phyloP scores from a whole-genome alignment of 1,284 basidiomycete genomes.

The Cryptococcus sp. region DNA sequence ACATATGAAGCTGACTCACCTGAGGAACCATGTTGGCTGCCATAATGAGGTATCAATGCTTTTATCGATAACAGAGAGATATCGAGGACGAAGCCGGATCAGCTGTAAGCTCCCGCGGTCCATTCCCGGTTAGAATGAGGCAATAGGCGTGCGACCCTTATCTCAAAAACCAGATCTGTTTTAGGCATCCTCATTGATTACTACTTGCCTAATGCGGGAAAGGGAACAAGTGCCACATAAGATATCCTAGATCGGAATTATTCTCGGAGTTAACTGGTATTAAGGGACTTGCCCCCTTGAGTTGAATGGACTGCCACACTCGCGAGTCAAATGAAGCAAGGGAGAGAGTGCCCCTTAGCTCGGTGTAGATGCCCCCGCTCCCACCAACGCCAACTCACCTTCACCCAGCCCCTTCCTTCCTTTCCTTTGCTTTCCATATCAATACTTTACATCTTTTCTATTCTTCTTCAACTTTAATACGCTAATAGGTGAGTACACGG shows the following conservation, averaged over 20 bases:
- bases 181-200: no score
- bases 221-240: not conserved
- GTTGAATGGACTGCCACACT: not conserved
- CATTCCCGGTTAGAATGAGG: no score
- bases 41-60: conserved; percentile 8
- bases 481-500: no score
- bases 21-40: conserved; percentile 44
- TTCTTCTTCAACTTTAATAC: no score
- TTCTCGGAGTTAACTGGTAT: not conserved
- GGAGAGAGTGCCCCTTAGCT: no score
- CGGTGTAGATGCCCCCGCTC: not conserved
- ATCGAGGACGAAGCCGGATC: no score
- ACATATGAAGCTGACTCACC: conserved; percentile 16
- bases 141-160: no score
- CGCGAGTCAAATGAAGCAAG: no score
- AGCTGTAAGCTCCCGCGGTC: no score
- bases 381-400: not conserved
- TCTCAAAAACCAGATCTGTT: no score
- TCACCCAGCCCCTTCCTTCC: not conserved
- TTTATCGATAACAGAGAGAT: not conserved
- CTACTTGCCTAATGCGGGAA: not conserved
- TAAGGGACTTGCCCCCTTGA: not conserved
- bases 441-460: not conserved
- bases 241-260: not conserved
- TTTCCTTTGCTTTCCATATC: conserved; percentile 6